Conservation (phyloP, 768 basidiomycete genomes). For the Artomyces pyxidatus region DNA sequence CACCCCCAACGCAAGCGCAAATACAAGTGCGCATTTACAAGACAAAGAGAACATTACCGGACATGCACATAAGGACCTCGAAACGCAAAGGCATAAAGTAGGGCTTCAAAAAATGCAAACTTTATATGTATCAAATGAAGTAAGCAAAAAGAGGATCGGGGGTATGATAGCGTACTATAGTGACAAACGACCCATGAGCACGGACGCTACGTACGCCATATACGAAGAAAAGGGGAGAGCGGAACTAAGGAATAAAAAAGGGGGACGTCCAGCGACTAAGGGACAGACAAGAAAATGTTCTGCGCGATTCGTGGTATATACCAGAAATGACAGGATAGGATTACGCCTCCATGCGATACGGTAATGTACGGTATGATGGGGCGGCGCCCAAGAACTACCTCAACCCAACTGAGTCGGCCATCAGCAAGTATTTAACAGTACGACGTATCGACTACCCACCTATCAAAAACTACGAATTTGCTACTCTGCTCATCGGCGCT, state of each 20-base stretch:
- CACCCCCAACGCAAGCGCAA: no score
- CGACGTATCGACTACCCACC: slow-evolving; percentile 6
- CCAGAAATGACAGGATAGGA: slow-evolving; percentile 4
- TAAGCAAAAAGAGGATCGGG: neutral
- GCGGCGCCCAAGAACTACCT: neutral
- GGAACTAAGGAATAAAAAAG: neutral
- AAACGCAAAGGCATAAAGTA: no score
- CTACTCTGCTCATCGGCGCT: slow-evolving; percentile 1
- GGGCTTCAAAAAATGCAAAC: neutral
- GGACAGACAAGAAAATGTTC: neutral
- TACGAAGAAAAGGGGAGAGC: neutral
- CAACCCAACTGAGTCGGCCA: neutral
- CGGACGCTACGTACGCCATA: no score
- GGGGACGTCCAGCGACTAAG: slow-evolving; percentile 10
- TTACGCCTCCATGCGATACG: slow-evolving; percentile 3
- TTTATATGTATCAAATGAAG: neutral
- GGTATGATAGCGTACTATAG: slow-evolving; percentile 1
- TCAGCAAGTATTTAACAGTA: no score
- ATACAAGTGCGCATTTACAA: no score
- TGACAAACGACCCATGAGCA: no score
- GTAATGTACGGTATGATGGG: slow-evolving; percentile 1
- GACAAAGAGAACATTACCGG: no score
- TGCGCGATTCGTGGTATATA: slow-evolving; percentile 1
- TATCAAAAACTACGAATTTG: neutral
- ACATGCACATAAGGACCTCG: no score